Base-by-base conservation (phyloP, 2,329 filamentous ascomycete species). In the Plectosphaerella cucumerina region DNA sequence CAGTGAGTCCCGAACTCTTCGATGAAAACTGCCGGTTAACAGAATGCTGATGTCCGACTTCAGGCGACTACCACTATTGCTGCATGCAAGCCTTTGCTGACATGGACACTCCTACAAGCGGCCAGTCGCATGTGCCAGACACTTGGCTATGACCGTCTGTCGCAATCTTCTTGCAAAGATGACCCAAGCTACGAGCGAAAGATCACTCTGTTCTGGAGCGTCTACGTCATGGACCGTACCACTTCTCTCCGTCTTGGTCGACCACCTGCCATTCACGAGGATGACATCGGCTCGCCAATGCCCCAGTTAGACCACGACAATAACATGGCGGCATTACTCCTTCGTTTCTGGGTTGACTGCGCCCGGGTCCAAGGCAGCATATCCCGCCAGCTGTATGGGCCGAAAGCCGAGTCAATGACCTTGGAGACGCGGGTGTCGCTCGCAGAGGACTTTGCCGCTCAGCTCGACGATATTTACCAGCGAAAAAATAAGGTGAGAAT, bases 271-370 rank as follows among this genome's bases (percentile, higher is more conserved):
- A 49, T 49, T 12, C 33, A 49, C 20, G 47, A 49, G 14, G 31
- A 49, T 31, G 47, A 49, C n/a, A 43, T 49, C 34, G 47, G 42
- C 35, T 42, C 47, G 8, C 47, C 47, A 9, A 49, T 49, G 47
- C 34, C 37, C 11, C 18, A 22, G 18, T 18, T 33, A 31, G 47
- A 42, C n/a, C n/a, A 42, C 31, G 31, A 42, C 14, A 33, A 22
- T 6, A 20, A 18, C 14, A 20, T 34, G 8, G 35, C 34, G 8
- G 37, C 34, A 15, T 22, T 34, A 9, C 31, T 49, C 14, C 31
- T 39, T 18, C 33, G 34, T n/a, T 49, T 39, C 23, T 49, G 47
- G 47, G 47, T 49, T 4, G 47, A 49, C 34, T 49, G 47, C 20
- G 47, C 34, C 12, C 31, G 47, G 22, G 37, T 49, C 35, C 47